These are phyloP conservation scores for Neurospora sp. DNA, from an alignment of 495 filamentous ascomycete species.

Conservation along the genomic window DNA sequence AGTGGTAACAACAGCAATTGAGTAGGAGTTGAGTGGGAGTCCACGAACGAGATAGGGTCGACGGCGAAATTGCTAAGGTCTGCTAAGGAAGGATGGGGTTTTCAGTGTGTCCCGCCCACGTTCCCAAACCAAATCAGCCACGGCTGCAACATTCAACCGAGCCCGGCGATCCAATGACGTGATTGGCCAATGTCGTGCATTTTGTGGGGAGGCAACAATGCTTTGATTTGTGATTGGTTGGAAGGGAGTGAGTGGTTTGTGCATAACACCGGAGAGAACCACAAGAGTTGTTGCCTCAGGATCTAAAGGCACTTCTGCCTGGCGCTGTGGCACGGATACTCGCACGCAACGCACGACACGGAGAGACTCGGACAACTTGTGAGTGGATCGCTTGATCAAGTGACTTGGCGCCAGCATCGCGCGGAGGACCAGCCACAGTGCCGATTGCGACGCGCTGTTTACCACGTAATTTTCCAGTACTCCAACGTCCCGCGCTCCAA, in stretches of 20 bases:
- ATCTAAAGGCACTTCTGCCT: background rate
- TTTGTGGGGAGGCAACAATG: background rate
- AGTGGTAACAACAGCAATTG: background rate
- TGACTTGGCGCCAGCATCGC: slow-evolving; percentile 25
- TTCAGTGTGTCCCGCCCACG: slow-evolving; percentile 5
- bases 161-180: background rate
- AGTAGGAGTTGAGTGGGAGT: background rate
- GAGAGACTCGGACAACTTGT: background rate
- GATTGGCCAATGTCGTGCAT: background rate
- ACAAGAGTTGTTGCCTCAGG: background rate
- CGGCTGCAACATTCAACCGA: slow-evolving; percentile 18
- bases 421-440: slow-evolving; percentile 10
- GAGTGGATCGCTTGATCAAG: slow-evolving; percentile 8
- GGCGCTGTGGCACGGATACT: background rate
- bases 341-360: background rate
- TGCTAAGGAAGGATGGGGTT: slow-evolving; percentile 23
- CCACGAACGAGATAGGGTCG: slow-evolving; percentile 5
- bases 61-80: slow-evolving; percentile 24
- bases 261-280: background rate
- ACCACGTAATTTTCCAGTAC: slow-evolving; percentile 6
- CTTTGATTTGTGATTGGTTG: background rate
- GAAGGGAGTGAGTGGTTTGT: background rate
- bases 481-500: background rate
- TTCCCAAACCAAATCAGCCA: slow-evolving; percentile 12
- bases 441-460: slow-evolving; percentile 18